Percentiles rank a stretch among this genome's conserved stretches.
Evolutionary conservation across 2,329 filamentous ascomycete species (phyloP).

Genomic region (Graphilbum sp.): DNA sequence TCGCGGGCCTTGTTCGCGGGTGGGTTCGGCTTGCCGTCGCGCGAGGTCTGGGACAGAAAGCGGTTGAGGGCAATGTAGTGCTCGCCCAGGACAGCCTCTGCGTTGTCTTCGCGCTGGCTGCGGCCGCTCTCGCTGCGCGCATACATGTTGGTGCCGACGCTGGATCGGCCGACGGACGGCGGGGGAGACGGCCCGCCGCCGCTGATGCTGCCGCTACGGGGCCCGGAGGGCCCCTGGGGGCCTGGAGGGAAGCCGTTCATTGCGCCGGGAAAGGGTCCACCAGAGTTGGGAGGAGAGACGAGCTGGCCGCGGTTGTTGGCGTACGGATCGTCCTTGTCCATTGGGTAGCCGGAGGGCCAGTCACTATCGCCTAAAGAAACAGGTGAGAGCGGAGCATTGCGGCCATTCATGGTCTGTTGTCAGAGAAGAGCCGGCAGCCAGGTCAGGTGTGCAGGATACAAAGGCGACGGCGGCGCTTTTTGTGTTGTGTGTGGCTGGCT

Average conservation of each 20-base stretch:
- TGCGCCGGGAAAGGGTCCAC: constrained; percentile 35
- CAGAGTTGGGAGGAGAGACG: constrained; percentile 54
- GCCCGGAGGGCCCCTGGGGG: constrained; percentile 23
- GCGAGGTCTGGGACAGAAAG: constrained; percentile 53
- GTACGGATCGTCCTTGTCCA: constrained; percentile 35
- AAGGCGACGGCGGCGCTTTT: too few species aligned
- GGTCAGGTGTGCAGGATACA: neutral
- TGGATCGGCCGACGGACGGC: constrained; percentile 73
- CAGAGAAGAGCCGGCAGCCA: neutral
- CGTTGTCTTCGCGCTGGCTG: constrained; percentile 41
- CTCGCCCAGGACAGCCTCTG: constrained; percentile 49
- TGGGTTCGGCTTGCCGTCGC: constrained; percentile 58
- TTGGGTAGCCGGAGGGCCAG: constrained; percentile 52
- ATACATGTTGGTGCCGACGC: constrained; percentile 59
- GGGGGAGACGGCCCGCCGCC: constrained; percentile 63
- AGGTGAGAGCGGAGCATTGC: constrained; percentile 65
- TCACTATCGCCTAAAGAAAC: constrained; percentile 72
- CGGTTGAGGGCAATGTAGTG: constrained; percentile 69
- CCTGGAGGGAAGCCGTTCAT: constrained; percentile 45
- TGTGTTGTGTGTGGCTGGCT: too few species aligned
- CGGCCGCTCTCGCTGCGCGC: constrained; percentile 48
- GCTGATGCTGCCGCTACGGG: too few species aligned
- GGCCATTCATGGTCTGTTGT: constrained; percentile 43
- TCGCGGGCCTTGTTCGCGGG: constrained; percentile 82
- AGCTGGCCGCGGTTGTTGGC: constrained; percentile 40